Base-by-base conservation (phyloP, 2,329 filamentous ascomycete genomes). In the Xylaria sp. region DNA sequence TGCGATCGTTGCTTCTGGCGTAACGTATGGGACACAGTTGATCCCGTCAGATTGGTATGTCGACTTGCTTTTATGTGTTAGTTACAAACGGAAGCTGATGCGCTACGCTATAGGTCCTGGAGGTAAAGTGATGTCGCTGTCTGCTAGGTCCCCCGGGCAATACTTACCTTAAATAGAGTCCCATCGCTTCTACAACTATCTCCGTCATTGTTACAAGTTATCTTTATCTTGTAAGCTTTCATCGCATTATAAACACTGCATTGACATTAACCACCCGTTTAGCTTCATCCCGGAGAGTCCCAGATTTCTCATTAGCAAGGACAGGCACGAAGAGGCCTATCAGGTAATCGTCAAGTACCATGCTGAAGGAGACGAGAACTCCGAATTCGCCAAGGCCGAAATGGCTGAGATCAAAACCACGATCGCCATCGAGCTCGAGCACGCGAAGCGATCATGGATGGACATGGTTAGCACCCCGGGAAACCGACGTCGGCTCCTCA, bases 361-460 rank as follows among this genome's bases (percentile, higher is more conserved):
- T 66, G 80, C 81, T 15, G 83, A 85, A 72, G 84, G 83, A 9
- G 80, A 85, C 68, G 74, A 75, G 12, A 77, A 81, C 30, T 84
- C 83, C 2, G 76, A 82, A 36, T 80, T 86, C 23, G 83, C 86
- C 7, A 82, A 74, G 64, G 75, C 74, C 2, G 86, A 89, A 71
- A 83, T 87, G 76, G 82, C 83, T 2, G 85, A 88, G 75, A 88
- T 89, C 66, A 81, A 85, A 67, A 81, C 83, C 3, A 86, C 86
- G 0, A 85, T 78, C 46, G 71, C 72, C 5, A 74, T 77, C 58
- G 75, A 77, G 73, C 74, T 84, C 23, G 84, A 87, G 71, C 76
- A 81, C 58, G 82, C 85, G 28, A 85, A 84, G 66, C 78, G 81
- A 66, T 84, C 83, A 6, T 90, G 87, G 86, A 68, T 78, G 66